These are phyloP conservation scores for Neophaeococcomyces mojaviensis DNA, from an alignment of 2,329 filamentous ascomycete species.

Conservation along the genomic window DNA sequence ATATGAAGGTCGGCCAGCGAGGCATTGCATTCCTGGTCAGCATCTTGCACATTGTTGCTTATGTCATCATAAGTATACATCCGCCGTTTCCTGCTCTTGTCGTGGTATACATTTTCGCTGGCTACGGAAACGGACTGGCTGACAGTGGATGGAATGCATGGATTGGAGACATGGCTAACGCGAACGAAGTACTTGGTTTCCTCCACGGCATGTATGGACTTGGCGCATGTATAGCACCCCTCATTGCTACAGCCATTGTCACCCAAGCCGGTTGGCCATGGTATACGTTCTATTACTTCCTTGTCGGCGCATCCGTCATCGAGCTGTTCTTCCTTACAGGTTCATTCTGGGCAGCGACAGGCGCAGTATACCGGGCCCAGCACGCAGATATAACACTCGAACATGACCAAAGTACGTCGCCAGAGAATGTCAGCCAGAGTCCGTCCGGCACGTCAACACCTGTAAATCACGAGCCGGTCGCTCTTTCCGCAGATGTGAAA, in stretches of 20 bases:
- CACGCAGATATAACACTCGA: conserved; percentile 50
- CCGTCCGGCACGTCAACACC: conserved; percentile 11
- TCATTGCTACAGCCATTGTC: conserved; percentile 65
- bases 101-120: conserved; percentile 57
- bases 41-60: conserved; percentile 55
- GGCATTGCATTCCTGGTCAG: conserved; percentile 64
- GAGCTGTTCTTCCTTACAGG: conserved; percentile 47
- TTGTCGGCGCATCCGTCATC: conserved; percentile 52
- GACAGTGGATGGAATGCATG: conserved; percentile 55
- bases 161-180: conserved; percentile 63
- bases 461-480: no score
- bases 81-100: conserved; percentile 63
- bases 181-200: conserved; percentile 67
- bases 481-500: no score
- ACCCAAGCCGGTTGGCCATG: conserved; percentile 53
- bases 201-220: conserved; percentile 66
- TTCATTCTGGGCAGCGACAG: conserved; percentile 51
- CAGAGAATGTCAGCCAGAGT: conserved; percentile 2
- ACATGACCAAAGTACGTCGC: conserved; percentile 62
- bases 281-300: conserved; percentile 67
- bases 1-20: conserved; percentile 52
- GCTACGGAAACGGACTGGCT: conserved; percentile 64
- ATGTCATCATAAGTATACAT: conserved; percentile 55
- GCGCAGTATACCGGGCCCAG: conserved; percentile 33
- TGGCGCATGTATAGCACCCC: conserved; percentile 59